phyloP scores from a whole-genome alignment of 768 basidiomycete species.

The Sarcomyxa edulis region DNA sequence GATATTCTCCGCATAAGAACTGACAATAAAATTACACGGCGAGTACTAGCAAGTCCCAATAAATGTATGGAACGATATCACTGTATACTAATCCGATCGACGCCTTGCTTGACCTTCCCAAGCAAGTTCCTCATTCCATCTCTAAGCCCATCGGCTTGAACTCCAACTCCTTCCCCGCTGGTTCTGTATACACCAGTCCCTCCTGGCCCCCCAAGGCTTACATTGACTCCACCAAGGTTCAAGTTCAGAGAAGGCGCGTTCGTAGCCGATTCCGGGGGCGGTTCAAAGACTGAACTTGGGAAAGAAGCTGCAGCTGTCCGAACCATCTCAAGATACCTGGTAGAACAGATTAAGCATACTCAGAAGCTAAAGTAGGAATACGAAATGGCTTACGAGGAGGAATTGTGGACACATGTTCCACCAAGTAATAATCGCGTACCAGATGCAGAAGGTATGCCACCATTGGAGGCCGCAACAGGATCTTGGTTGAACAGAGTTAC shows the following conservation, averaged over 20 bases:
- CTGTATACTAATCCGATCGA: slow-evolving; percentile 52
- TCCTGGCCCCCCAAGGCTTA: slow-evolving; percentile 84
- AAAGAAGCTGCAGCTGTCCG: slow-evolving; percentile 61
- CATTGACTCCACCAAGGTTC: slow-evolving; percentile 88
- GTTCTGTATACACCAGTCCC: slow-evolving; percentile 85
- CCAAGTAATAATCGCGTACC: slow-evolving; percentile 83
- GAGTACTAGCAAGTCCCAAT: no score
- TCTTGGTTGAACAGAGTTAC: slow-evolving; percentile 88
- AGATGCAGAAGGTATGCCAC: slow-evolving; percentile 41
- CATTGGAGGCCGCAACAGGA: slow-evolving; percentile 40
- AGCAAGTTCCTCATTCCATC: slow-evolving; percentile 86
- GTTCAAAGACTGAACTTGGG: slow-evolving; percentile 64
- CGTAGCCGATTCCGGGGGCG: slow-evolving; percentile 67
- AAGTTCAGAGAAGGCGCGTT: slow-evolving; percentile 82
- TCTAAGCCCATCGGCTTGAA: slow-evolving; percentile 83
- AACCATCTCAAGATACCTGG: slow-evolving; percentile 90
- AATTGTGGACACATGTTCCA: slow-evolving; percentile 94
- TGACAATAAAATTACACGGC: neutral
- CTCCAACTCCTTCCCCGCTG: slow-evolving; percentile 62
- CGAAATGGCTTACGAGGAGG: slow-evolving; percentile 59
- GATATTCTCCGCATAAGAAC: slow-evolving; percentile 4
- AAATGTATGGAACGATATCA: slow-evolving; percentile 1
- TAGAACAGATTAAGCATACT: neutral
- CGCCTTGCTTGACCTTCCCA: slow-evolving; percentile 86
- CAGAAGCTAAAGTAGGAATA: slow-evolving; percentile 1